Percentiles rank a stretch among this genome's conserved stretches.
Evolutionary conservation across 371 early-diverging fungal species (phyloP).

Genomic region (Mucor velutinosus): DNA sequence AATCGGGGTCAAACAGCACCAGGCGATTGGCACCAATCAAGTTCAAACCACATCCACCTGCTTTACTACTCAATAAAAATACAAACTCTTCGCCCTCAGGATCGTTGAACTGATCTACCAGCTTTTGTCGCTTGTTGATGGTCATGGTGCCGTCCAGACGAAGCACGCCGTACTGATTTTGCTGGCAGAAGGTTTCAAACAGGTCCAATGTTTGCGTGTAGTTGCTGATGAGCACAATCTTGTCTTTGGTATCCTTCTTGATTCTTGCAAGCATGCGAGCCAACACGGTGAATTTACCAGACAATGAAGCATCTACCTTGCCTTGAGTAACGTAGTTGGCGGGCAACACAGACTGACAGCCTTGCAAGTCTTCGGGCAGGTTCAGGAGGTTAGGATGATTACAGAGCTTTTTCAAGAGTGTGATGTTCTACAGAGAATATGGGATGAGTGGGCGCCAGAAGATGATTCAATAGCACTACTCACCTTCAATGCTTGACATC

Average conservation of each 20-base stretch:
- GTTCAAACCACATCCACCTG: conserved; percentile 98
- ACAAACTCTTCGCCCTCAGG: conserved; percentile 85
- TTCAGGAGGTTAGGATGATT: conserved; percentile 90
- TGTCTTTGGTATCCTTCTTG: conserved; percentile 80
- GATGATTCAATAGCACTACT: no score
- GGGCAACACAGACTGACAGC: conserved; percentile 66
- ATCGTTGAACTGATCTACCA: conserved; percentile 95
- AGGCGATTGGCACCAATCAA: conserved; percentile 96
- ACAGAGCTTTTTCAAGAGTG: conserved; percentile 90
- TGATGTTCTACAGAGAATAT: conserved; percentile 68
- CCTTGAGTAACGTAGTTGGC: conserved; percentile 31
- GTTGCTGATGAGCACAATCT: conserved; percentile 96
- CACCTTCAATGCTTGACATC: conserved; percentile 75
- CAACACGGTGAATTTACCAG: conserved; percentile 89
- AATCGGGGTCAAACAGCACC: conserved; percentile 91
- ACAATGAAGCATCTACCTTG: conserved; percentile 71
- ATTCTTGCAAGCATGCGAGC: conserved; percentile 75
- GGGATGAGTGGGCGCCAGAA: no score
- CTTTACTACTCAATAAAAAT: conserved; percentile 95
- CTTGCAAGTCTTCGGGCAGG: conserved; percentile 69
- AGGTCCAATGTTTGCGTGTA: conserved; percentile 97
- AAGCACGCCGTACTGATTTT: conserved; percentile 76
- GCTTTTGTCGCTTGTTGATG: conserved; percentile 85
- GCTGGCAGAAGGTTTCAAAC: conserved; percentile 85
- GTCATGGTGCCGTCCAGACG: conserved; percentile 95